phyloP scores from a whole-genome alignment of 805 yeast species.

The Lipomyces yamadae region DNA sequence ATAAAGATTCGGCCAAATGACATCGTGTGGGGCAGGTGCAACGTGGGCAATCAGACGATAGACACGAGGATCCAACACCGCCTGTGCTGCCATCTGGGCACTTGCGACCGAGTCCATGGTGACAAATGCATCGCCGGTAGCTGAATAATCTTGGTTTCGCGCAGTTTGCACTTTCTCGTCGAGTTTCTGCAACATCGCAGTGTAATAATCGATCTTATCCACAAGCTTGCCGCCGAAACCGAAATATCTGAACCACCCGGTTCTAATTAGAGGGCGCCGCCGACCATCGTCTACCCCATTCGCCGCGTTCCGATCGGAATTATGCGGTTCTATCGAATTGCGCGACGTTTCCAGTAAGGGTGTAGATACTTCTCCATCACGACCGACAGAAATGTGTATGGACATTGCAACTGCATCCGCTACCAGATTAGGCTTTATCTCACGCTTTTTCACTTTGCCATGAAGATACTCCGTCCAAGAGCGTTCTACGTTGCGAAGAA shows the following conservation, averaged over 20 bases:
- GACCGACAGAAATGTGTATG: slow-evolving; percentile 28
- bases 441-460: slow-evolving; percentile 34
- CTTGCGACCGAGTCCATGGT: slow-evolving; percentile 95
- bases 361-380: slow-evolving; percentile 19
- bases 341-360: slow-evolving; percentile 24
- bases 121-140: slow-evolving; percentile 89
- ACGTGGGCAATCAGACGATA: slow-evolving; percentile 77
- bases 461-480: slow-evolving; percentile 74
- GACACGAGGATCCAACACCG: slow-evolving; percentile 87
- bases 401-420: slow-evolving; percentile 30
- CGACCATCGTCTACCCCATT: slow-evolving; percentile 18
- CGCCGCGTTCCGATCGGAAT: slow-evolving; percentile 7
- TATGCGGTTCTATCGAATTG: neutral
- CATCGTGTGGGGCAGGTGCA: slow-evolving; percentile 97
- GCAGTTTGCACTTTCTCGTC: slow-evolving; percentile 73
- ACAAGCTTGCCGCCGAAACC: slow-evolving; percentile 59
- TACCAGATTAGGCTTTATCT: slow-evolving; percentile 24
- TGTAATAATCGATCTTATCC: slow-evolving; percentile 81
- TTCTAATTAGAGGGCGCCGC: slow-evolving; percentile 63
- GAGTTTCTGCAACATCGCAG: slow-evolving; percentile 66
- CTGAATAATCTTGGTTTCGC: slow-evolving; percentile 68
- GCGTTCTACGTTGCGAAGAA: slow-evolving; percentile 64
- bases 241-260: slow-evolving; percentile 64
- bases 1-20: slow-evolving; percentile 89
- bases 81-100: slow-evolving; percentile 96